Evolutionary conservation across 2,329 filamentous ascomycete genomes (phyloP), one percentile per base, ranked within the genome.

Genomic region (Colletotrichum nymphaeae): DNA sequence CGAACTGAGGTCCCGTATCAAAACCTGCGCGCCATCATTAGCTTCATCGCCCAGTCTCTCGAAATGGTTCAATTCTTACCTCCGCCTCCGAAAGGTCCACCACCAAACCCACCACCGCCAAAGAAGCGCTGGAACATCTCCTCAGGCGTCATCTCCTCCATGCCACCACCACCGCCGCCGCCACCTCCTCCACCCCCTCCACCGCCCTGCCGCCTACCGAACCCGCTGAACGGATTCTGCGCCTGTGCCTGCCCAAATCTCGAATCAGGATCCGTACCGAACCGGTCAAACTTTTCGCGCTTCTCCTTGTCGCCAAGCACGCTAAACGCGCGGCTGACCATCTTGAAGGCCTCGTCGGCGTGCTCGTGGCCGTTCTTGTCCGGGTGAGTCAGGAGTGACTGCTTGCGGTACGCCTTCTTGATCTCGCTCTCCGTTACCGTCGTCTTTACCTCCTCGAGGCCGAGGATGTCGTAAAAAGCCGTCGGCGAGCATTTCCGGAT

Each of bases 41-140:
- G 75, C 64, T 42, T 69, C 32, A n/a, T 67, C 37, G 22, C 22
- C 52, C 57, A 16, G 16, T 35, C 8, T 22, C 4, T 28, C 9
- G 49, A 2, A 46, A 32, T 46, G 22, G 28, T 24, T 24, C 5
- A 6, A 1, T 9, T 16, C 81, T 81, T 74, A 86, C 83, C 83
- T 79, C 81, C 42, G 8, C 42, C 82, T 75, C 83, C 87, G 78
- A 87, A 86, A 5, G 81, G 82, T 81, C 81, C 88, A 87, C 90
- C 89, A 66, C 91, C 91, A 72, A 93, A 91, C 60, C 90, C 89
- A 9, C 88, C 92, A 57, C 88, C 92, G 55, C 94, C 94, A 86
- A 99, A 99, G 89, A 99, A 99, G 75, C 96, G 91, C 81, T 96
- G 93, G 85, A 99, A 99, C 87, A 99, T 90, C 83, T 99, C 97